Evolutionary conservation across 2,329 filamentous ascomycete species (phyloP).

Genomic region (Diplodia scrobiculata): DNA sequence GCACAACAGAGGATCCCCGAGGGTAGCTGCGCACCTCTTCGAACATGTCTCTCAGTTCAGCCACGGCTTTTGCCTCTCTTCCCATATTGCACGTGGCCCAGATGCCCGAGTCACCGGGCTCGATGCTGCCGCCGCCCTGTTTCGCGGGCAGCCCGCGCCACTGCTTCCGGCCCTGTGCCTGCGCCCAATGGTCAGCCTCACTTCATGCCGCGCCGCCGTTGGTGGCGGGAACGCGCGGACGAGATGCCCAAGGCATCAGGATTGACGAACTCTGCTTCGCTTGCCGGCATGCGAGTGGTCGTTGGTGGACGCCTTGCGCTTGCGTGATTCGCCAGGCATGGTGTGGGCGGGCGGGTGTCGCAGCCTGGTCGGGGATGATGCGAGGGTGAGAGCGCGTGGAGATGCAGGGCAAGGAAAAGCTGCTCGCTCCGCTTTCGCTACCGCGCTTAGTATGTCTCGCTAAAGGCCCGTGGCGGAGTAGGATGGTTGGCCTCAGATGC

Average conservation of each 20-base stretch:
- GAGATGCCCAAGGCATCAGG: not conserved
- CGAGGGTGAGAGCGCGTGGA: slow-evolving; percentile 1
- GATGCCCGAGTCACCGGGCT: slow-evolving; percentile 71
- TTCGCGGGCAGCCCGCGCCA: slow-evolving; percentile 14
- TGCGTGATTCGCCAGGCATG: slow-evolving; percentile 30
- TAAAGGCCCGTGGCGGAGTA: not conserved
- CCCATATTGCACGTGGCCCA: slow-evolving; percentile 76
- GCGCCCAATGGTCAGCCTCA: not conserved
- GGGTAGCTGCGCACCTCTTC: slow-evolving; percentile 56
- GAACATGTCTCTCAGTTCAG: slow-evolving; percentile 67
- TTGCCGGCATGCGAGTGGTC: slow-evolving; percentile 26
- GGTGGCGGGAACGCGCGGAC: not conserved
- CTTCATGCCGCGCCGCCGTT: not conserved
- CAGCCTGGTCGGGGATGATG: not conserved
- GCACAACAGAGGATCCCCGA: not conserved
- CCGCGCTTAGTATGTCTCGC: slow-evolving; percentile 5
- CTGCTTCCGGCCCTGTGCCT: slow-evolving; percentile 28
- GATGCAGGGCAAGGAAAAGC: not conserved
- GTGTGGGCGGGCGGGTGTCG: not conserved
- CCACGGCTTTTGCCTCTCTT: slow-evolving; percentile 69
- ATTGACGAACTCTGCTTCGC: slow-evolving; percentile 29
- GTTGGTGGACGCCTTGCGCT: slow-evolving; percentile 30
- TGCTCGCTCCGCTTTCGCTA: slow-evolving; percentile 3
- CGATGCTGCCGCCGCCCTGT: slow-evolving; percentile 47
- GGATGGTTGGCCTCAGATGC: not conserved